phyloP scores from a whole-genome alignment of 2,329 filamentous ascomycete species.

The Clonostachys rhizophaga region DNA sequence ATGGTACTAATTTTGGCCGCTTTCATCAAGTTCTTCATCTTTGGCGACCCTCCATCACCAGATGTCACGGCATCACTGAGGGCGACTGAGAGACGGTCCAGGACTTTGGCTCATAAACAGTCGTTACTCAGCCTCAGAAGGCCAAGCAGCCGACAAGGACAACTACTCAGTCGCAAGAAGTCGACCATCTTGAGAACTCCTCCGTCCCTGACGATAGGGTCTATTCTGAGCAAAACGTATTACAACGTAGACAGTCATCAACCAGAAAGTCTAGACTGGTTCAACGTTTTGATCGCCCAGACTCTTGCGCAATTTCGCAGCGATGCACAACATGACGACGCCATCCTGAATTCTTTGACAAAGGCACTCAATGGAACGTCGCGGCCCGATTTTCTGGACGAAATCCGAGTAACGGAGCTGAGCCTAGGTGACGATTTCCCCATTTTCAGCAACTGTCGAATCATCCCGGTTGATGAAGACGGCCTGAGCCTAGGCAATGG shows the following conservation, averaged over 20 bases:
- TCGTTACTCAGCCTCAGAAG: conserved; percentile 62
- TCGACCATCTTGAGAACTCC: conserved; percentile 70
- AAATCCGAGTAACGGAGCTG: conserved; percentile 90
- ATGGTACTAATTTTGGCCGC: conserved; percentile 86
- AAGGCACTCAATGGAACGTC: conserved; percentile 82
- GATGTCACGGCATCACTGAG: conserved; percentile 74
- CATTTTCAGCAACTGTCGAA: conserved; percentile 96
- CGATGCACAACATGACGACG: conserved; percentile 87
- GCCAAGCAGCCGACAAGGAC: conserved; percentile 29
- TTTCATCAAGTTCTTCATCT: conserved; percentile 99
- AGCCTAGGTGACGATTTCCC: conserved; percentile 95
- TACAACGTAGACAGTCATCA: conserved; percentile 96
- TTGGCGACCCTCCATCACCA: conserved; percentile 84
- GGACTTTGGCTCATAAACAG: conserved; percentile 71
- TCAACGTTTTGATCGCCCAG: conserved; percentile 95
- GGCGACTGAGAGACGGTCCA: conserved; percentile 68
- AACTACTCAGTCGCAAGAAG: conserved; percentile 56
- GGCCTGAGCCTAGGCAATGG: conserved; percentile 52
- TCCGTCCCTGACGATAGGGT: conserved; percentile 80
- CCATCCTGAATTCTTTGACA: conserved; percentile 79
- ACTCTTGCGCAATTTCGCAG: conserved; percentile 93
- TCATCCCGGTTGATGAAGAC: conserved; percentile 86
- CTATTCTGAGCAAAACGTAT: conserved; percentile 93
- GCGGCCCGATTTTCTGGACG: conserved; percentile 87
- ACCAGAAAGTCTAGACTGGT: conserved; percentile 96